phyloP scores from a whole-genome alignment of 495 filamentous ascomycete genomes.

The Hypoxylon lenormandii region DNA sequence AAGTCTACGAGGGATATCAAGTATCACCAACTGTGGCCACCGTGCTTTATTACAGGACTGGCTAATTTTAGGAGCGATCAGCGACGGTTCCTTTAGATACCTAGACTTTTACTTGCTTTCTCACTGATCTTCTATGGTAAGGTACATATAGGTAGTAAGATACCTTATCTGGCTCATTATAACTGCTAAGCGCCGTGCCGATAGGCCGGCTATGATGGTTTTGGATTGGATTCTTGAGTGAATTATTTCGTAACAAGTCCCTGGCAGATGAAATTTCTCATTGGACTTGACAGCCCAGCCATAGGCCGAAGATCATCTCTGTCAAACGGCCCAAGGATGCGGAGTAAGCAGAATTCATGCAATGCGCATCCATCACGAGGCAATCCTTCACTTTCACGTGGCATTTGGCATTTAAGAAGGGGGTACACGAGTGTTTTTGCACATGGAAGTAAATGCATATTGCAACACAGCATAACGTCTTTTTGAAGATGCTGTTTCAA shows the following conservation, averaged over 20 bases:
- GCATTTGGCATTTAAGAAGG: slow-evolving; percentile 17
- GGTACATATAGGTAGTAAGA: too few species aligned
- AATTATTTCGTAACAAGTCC: slow-evolving; percentile 28
- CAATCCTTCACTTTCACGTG: slow-evolving; percentile 47
- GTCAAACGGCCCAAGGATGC: slow-evolving; percentile 29
- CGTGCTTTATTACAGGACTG: too few species aligned
- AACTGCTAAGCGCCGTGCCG: slow-evolving; percentile 11
- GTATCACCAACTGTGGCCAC: too few species aligned
- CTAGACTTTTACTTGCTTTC: too few species aligned
- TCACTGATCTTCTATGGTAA: too few species aligned
- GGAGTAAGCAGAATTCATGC: slow-evolving; percentile 47
- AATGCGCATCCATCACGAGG: slow-evolving; percentile 46
- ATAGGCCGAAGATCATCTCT: slow-evolving; percentile 16
- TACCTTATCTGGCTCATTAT: not conserved
- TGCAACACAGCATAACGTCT: slow-evolving; percentile 40
- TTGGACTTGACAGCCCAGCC: slow-evolving; percentile 19
- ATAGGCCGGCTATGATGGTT: slow-evolving; percentile 11
- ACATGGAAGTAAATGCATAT: slow-evolving; percentile 12
- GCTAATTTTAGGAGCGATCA: too few species aligned
- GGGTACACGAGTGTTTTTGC: not conserved
- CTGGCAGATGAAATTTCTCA: slow-evolving; percentile 17
- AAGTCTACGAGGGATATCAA: too few species aligned
- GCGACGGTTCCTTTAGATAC: too few species aligned
- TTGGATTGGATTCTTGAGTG: not conserved
- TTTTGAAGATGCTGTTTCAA: slow-evolving; percentile 21